phyloP scores from a whole-genome alignment of 2,329 filamentous ascomycete genomes.

The Fusarium piperis region DNA sequence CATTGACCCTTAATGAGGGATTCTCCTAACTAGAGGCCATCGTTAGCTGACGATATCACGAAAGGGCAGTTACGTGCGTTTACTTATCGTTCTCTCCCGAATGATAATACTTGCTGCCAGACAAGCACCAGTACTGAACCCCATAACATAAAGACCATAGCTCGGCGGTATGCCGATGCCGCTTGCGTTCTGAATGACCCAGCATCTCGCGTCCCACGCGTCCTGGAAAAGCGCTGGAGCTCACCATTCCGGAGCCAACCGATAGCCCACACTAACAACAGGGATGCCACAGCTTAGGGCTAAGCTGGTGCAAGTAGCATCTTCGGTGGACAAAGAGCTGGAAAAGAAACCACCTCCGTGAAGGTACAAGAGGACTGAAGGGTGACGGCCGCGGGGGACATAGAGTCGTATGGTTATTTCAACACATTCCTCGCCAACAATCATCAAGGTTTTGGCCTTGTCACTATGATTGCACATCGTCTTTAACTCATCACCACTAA shows the following conservation, averaged over 20 bases:
- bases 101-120: not conserved
- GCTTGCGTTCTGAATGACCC: not conserved
- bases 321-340: not conserved
- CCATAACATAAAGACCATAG: not conserved
- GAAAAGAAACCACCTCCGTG: not conserved
- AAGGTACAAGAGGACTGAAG: not conserved
- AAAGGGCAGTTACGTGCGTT: not conserved
- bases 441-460: not conserved
- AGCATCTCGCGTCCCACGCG: not conserved
- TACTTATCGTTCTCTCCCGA: not conserved
- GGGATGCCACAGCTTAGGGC: not conserved
- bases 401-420: not conserved
- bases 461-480: not conserved
- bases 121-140: not conserved
- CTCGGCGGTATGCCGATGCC: not conserved
- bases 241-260: not conserved
- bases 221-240: not conserved
- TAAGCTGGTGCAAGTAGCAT: not conserved
- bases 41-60: not conserved
- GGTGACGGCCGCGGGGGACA: not conserved
- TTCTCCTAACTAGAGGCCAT: not conserved
- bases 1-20: not conserved
- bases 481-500: not conserved
- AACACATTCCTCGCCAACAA: not conserved
- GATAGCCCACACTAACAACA: not conserved